Base-by-base conservation (phyloP, 148 eudicot species). In the Talinum fruticosum region DNA sequence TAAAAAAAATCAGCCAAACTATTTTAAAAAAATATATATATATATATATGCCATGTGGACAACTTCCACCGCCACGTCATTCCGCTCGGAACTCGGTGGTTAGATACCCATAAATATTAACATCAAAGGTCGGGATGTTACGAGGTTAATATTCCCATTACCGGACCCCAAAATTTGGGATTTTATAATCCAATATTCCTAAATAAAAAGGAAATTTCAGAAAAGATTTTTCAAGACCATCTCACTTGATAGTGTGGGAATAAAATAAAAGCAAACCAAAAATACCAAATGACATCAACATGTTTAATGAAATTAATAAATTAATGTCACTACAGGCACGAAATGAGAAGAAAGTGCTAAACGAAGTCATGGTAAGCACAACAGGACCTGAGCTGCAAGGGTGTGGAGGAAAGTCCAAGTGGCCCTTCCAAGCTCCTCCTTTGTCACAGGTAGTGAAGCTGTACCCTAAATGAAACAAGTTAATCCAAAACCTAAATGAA, bases 401-500 rank as follows among this genome's bases (percentile, higher is more conserved):
- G 97, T 91, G 84, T 92, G 99, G 72, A 95, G 92, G 82, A 92
- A 92, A 68, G 94, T 95, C 97, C 99, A 92, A 13, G 99, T 95
- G 34, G 96, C 92, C 81, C 91, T 93, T 83, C 99, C 97, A 81
- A 95, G 97, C 35, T 83, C 93, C 84, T 91, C 97, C 85, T 84
- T 95, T 18, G 91, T 88, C 72, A 85, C 92, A 36, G 93, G 96
- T 18, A 76, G 62, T 16, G 89, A 81, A 49, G 81, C 51, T 73
- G 85, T 87, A 57, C 81, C 91, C 98, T 95, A 79, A 49, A 82
- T 49, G 64, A 78, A 79, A 73, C 35, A 59, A 41, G 15, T 73
- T 44, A 69, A 66, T 41, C 10, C 36, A 30, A 67, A 82, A 74
- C 41, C 69, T 76, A 49, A 71, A 61, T n/a, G 26, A 23, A 64